Conservation (phyloP, 2,329 filamentous ascomycete genomes). For the Botrytis medusae region DNA sequence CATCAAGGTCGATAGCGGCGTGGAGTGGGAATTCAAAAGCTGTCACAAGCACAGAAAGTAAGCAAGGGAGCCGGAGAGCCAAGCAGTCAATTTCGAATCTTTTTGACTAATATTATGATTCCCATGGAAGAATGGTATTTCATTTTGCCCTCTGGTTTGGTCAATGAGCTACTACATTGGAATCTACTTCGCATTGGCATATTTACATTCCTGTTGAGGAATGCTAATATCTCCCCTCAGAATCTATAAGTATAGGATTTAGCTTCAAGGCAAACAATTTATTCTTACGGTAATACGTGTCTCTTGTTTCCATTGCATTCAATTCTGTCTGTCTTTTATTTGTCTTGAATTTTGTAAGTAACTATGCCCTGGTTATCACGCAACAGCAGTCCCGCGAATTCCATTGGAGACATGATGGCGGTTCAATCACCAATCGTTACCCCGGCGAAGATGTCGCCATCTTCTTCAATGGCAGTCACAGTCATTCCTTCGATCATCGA, state of each 20-base stretch:
- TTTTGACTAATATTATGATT: not conserved
- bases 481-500: constrained; percentile 29
- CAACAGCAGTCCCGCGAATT: constrained; percentile 1
- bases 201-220: constrained; percentile 23
- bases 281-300: not conserved
- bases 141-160: not conserved
- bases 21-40: constrained; percentile 26
- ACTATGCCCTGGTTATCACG: constrained; percentile 25
- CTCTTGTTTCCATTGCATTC: not conserved
- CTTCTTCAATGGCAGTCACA: constrained; percentile 14
- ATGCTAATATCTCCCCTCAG: constrained; percentile 5
- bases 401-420: constrained; percentile 15
- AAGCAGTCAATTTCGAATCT: not conserved
- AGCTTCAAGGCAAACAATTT: not conserved
- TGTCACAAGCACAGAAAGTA: constrained; percentile 13
- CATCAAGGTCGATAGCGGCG: constrained; percentile 18
- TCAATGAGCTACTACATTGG: constrained; percentile 1
- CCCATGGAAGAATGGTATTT: constrained; percentile 8
- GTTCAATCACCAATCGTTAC: not conserved
- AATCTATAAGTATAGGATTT: constrained; percentile 17
- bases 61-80: not conserved
- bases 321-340: not conserved
- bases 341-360: not conserved
- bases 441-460: not conserved
- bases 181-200: constrained; percentile 4